Evolutionary conservation across 1,284 basidiomycete species (phyloP).

Genomic region (Rhizoctonia solani): DNA sequence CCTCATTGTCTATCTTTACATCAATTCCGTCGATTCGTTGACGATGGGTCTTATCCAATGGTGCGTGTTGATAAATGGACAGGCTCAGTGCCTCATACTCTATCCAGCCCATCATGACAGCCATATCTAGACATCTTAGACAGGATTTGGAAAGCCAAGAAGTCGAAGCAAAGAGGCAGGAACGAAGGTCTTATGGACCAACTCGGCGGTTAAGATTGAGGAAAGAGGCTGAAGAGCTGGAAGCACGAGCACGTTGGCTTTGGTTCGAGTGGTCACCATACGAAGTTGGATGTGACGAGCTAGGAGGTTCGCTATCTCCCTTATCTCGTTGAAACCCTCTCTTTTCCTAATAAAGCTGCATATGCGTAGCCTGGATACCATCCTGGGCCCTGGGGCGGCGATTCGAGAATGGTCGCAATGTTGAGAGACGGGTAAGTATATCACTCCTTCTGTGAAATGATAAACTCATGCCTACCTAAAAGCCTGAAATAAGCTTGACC

Average conservation of each 20-base stretch:
- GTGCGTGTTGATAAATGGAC: not conserved
- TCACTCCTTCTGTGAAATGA: not conserved
- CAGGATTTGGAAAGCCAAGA: constrained; percentile 41
- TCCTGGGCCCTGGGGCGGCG: constrained; percentile 50
- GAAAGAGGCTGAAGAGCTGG: constrained; percentile 41
- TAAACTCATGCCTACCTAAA: not conserved
- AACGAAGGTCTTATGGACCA: constrained; percentile 39
- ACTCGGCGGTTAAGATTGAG: constrained; percentile 41
- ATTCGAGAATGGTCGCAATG: constrained; percentile 47
- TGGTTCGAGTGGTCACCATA: constrained; percentile 51
- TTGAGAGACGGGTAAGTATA: constrained; percentile 45
- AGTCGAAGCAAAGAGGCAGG: constrained; percentile 30
- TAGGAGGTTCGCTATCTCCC: constrained; percentile 45
- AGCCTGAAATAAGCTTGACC: constrained; percentile 50
- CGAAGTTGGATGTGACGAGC: constrained; percentile 51
- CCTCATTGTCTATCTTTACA: constrained; percentile 48
- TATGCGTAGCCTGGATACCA: constrained; percentile 51
- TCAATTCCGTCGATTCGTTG: constrained; percentile 45
- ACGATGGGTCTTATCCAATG: constrained; percentile 47
- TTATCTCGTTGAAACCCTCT: not conserved
- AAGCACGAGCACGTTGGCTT: constrained; percentile 43
- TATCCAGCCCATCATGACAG: constrained; percentile 49
- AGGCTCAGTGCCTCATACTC: not conserved
- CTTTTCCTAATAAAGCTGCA: not conserved
- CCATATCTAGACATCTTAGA: constrained; percentile 44